phyloP scores from a whole-genome alignment of 1,139 yeast species.

The Geotrichum cucujoidarum region DNA sequence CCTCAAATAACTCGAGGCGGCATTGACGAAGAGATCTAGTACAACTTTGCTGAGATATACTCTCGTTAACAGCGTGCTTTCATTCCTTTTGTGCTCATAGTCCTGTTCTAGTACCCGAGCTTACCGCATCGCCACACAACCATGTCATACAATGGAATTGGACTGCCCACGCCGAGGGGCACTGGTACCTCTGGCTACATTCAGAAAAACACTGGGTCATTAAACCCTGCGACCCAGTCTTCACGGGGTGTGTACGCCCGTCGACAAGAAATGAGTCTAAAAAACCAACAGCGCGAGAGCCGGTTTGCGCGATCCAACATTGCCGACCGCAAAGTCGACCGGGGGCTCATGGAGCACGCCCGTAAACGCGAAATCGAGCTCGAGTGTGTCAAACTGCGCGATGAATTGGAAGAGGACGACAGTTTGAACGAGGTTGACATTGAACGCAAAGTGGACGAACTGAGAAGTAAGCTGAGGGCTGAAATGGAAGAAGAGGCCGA shows the following conservation, averaged over 20 bases:
- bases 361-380: constrained; percentile 48
- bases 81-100: too few relatives aligned
- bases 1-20: too few relatives aligned
- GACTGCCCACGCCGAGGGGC: constrained; percentile 61
- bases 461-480: constrained; percentile 28
- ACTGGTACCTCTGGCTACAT: constrained; percentile 70
- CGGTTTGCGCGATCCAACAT: constrained; percentile 25
- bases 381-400: constrained; percentile 52
- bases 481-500: constrained; percentile 10
- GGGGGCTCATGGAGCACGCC: constrained; percentile 46
- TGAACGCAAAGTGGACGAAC: constrained; percentile 32
- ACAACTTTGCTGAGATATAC: too few relatives aligned
- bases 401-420: constrained; percentile 24
- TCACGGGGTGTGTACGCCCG: constrained; percentile 37
- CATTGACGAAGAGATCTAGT: too few relatives aligned
- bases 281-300: constrained; percentile 23
- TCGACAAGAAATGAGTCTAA: constrained; percentile 32
- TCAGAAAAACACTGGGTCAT: constrained; percentile 46
- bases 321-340: constrained; percentile 34
- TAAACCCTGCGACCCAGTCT: constrained; percentile 25
- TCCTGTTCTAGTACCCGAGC: too few relatives aligned
- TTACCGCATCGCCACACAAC: too few relatives aligned
- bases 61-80: too few relatives aligned
- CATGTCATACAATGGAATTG: constrained; percentile 68
- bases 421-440: constrained; percentile 22